Evolutionary conservation across 495 filamentous ascomycete species (phyloP), one percentile per base, ranked within the genome.

Genomic region (Aspergillus coremiiformis): DNA sequence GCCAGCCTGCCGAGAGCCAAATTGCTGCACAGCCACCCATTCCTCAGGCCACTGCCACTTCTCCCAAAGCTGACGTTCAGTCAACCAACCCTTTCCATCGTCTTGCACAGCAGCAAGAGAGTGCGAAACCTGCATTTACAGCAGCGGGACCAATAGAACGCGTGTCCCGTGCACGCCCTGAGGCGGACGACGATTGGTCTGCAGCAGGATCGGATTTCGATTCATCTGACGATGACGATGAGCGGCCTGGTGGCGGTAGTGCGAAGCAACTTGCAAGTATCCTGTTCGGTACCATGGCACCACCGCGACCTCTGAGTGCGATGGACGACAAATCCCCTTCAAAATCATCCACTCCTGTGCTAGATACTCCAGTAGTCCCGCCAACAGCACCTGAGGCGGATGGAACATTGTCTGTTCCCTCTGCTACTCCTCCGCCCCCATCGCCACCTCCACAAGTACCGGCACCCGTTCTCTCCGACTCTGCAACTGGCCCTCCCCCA

Each of bases 1-100:
- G 69, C 17, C 79, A 83, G 59, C 33, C 62, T 17, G 26, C 65
- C 21, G 61, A 66, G 5, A 54, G 43, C 29, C 61, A 47, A 24
- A 21, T 42, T 41, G 60, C 68, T 35, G 59, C 69, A 19, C 21
- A 46, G 4, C 35, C 45, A 32, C 66, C 72, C 29, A 52, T 63
- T 26, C 62, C 75, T 39, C 69, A 68, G 46, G 30, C 44, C 26
- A 23, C 57, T 10, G 50, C 65, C 27, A 51, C 59, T 19, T 61
- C 68, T 15, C 59, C 72, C 15, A 61, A 59, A 21, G 59, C 74
- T 22, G 79, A 83, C 44, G 71, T 80, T 32, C 69, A 70, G 49
- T 89, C 89, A 20, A 94, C 86, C 29, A 98, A 98, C 60, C 93
- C 93, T n/a, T 98, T 98, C 81, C 89, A 93, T 68, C 87, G 90